phyloP scores from a whole-genome alignment of 78 protist genomes.

The Dictyostelium discoideum region DNA sequence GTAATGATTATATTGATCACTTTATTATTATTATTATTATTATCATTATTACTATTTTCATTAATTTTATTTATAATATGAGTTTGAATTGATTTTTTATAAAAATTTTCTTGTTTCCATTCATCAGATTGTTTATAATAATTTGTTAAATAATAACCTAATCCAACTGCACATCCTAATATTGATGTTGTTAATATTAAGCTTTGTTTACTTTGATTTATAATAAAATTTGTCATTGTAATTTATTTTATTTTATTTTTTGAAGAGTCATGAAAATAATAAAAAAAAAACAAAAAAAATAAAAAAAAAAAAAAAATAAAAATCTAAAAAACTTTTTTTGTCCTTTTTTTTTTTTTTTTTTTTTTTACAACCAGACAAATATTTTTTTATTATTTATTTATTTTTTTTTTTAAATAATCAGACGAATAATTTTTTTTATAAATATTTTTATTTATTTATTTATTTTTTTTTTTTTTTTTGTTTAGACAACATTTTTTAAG shows the following conservation, averaged over 20 bases:
- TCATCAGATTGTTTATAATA: background rate
- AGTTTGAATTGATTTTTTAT: background rate
- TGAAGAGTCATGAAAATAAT: background rate
- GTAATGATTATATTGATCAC: background rate
- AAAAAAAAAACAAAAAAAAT: background rate
- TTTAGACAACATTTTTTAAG: slow-evolving; percentile 14
- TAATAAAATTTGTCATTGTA: background rate
- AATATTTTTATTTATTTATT: background rate
- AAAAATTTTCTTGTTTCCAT: background rate
- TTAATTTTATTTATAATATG: background rate
- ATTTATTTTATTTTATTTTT: background rate
- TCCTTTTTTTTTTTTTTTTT: background rate
- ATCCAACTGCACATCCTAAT: background rate
- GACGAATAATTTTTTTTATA: background rate
- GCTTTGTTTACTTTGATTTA: background rate
- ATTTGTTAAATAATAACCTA: background rate
- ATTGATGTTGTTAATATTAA: background rate
- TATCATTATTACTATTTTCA: background rate
- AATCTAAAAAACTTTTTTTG: background rate
- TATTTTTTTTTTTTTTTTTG: background rate
- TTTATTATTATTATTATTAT: background rate
- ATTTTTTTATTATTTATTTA: background rate
- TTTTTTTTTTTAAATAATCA: background rate
- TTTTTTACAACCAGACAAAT: background rate
- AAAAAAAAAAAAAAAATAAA: background rate